Base-by-base conservation (phyloP, 2,329 filamentous ascomycete species). In the Cladorrhinum sp. region DNA sequence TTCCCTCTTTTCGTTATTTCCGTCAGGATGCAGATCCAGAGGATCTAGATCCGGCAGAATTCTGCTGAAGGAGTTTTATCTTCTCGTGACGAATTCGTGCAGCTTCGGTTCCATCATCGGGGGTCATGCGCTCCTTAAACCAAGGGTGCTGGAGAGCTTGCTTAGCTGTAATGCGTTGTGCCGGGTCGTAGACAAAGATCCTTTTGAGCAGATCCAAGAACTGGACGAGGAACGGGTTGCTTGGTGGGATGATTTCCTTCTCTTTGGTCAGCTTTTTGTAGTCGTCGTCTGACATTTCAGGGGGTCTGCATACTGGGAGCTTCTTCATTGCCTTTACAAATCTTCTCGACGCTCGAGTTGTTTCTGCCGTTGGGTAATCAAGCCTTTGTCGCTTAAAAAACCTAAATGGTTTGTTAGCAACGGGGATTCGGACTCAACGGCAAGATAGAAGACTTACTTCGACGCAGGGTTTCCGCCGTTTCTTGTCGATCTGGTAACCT, bases 321-420 rank as follows among this genome's bases (percentile, higher is more conserved):
- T 79, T 80, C 72, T 89, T 89, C 87, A 90, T 90, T n/a, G 85
- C 86, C 72, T 86, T 86, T 12, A 90, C 87, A 68, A 89, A 90
- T 67, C 85, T 78, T 63, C 81, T 79, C 1, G 86, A 89, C 2
- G 86, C 85, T 59, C 86, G 78, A 0, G 84, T 86, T 0, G 87
- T 89, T 12, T 89, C 86, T 1, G 76, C 66, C 2, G 81, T 82
- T 2, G 87, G 87, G 65, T 89, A 90, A 66, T 89, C 86, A 20
- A 90, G 78, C 70, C 81, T 85, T 36, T 82, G 75, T 21, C 86
- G 79, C 71, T 88, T 89, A 73, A 90, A 90, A 67, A 86, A 89
- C 67, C 86, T 89, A 39, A 10, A n/a, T 39, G 20, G 23, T 14
- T 56, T 9, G 26, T 66, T 60, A 66, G 58, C 53, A 16, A 48